These are phyloP conservation scores for Penicillium egyptiacum DNA, from an alignment of 495 filamentous ascomycete species.

Conservation along the genomic window DNA sequence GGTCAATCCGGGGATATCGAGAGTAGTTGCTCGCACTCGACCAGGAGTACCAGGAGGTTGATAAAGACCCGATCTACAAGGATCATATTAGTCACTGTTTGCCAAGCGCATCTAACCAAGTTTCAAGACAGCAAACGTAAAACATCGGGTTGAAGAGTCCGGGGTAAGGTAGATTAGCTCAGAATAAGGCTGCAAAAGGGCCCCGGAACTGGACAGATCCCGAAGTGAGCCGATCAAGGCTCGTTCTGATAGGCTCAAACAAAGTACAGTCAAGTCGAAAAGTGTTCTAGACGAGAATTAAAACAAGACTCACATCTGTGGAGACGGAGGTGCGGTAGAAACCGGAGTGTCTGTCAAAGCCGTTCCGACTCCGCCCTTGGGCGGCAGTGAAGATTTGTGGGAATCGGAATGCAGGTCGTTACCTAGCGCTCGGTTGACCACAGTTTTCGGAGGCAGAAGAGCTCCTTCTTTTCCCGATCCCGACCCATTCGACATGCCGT, in stretches of 20 bases:
- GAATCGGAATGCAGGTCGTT: constrained; percentile 50
- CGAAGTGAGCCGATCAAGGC: constrained; percentile 10
- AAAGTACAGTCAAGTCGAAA: not conserved
- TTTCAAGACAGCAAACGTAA: not conserved
- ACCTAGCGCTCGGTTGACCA: constrained; percentile 49
- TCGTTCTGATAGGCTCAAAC: constrained; percentile 20
- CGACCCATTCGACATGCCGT: constrained; percentile 30
- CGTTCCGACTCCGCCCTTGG: constrained; percentile 54
- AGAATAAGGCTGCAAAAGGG: not conserved
- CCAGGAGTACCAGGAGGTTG: constrained; percentile 50
- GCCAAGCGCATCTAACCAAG: not conserved
- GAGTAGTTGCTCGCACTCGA: constrained; percentile 74
- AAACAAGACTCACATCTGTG: constrained; percentile 61
- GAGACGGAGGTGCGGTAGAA: constrained; percentile 68
- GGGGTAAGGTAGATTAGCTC: constrained; percentile 2
- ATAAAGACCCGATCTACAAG: constrained; percentile 18
- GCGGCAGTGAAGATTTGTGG: constrained; percentile 44
- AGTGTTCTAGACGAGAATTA: constrained; percentile 21
- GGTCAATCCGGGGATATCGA: constrained; percentile 87
- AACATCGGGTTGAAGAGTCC: not conserved
- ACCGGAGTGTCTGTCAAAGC: constrained; percentile 67
- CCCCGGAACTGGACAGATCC: not conserved
- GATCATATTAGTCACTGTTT: constrained; percentile 14
- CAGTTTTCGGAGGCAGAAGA: constrained; percentile 44
- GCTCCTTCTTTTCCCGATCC: constrained; percentile 35